These are phyloP conservation scores for Alloteropsis semialata DNA, from an alignment of 176 grass and related monocot genomes.

Conservation along the genomic window DNA sequence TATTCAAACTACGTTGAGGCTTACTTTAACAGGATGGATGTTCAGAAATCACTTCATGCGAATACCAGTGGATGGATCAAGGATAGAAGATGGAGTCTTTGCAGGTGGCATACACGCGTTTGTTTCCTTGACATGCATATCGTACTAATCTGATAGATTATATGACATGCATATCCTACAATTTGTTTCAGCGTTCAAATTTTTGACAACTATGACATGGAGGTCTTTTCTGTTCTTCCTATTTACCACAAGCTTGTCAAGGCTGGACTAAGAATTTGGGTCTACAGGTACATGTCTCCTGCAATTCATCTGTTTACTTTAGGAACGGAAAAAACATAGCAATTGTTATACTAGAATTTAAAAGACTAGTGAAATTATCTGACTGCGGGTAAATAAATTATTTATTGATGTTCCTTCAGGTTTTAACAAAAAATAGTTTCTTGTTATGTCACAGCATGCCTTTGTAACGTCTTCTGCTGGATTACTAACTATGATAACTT, in stretches of 20 bases:
- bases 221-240: slow-evolving; percentile 63
- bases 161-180: background rate
- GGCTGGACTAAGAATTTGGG: slow-evolving; percentile 79
- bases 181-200: slow-evolving; percentile 58
- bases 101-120: slow-evolving; percentile 49
- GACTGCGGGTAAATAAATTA: background rate
- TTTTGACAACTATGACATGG: slow-evolving; percentile 44
- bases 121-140: background rate
- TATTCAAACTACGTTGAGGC: slow-evolving; percentile 58
- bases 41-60: slow-evolving; percentile 71
- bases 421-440: background rate
- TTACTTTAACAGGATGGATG: slow-evolving; percentile 77
- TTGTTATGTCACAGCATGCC: background rate
- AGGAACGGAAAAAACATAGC: background rate
- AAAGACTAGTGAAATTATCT: background rate
- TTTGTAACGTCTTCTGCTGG: background rate
- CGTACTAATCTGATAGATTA: background rate
- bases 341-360: background rate
- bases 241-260: slow-evolving; percentile 84
- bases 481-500: background rate
- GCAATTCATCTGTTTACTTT: background rate
- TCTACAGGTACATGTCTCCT: slow-evolving; percentile 67
- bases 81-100: slow-evolving; percentile 59
- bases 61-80: slow-evolving; percentile 51
- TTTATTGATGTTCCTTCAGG: background rate